Base-by-base conservation (phyloP, 805 yeast species). In the Candida tammaniensis region DNA sequence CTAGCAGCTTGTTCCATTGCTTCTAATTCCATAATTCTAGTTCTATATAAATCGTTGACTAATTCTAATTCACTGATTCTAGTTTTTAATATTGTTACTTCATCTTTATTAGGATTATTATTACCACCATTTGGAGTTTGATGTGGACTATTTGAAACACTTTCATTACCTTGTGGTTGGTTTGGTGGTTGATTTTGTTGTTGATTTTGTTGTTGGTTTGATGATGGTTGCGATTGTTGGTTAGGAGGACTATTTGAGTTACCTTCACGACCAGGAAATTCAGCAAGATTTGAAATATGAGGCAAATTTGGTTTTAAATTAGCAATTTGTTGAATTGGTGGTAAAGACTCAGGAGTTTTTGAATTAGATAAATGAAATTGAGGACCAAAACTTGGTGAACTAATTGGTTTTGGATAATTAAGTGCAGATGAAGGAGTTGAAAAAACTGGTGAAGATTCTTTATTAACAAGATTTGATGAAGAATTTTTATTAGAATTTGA, bases 1-100 rank as follows among this genome's bases (percentile, higher is more conserved):
- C 76, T 67, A 0, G 76, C 71, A 5, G 78, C 80, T 38, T 61
- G 68, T 49, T 76, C 81, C 73, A 70, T 64, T 14, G 78, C 78
- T 60, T 91, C 96, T 44, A 91, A 68, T 53, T 91, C 96, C 55
- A 74, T 68, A 27, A 91, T 86, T 46, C 95, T 76, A 5, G 91
- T 76, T 47, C 86, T 76, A 64, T 87, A 86, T 39, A 91, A 64
- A 54, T 89, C 97, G 49, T 88, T 89, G 25, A 91, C 95, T 27
- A 89, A 68, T 55, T 91, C 98, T 42, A 91, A 71, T 55, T 91
- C 98, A 9, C 84, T 77, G 15, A 89, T 86, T 39, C 94, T 70
- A 0, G 96, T 86, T 44, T 78, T 76, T 43, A 89, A 61, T 17
- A 59, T 48, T 17, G 68, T 62, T 10, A 57, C 47, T 43, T 64